Base-by-base conservation (phyloP, 2,329 filamentous ascomycete genomes). In the Stagonosporopsis tanaceti region DNA sequence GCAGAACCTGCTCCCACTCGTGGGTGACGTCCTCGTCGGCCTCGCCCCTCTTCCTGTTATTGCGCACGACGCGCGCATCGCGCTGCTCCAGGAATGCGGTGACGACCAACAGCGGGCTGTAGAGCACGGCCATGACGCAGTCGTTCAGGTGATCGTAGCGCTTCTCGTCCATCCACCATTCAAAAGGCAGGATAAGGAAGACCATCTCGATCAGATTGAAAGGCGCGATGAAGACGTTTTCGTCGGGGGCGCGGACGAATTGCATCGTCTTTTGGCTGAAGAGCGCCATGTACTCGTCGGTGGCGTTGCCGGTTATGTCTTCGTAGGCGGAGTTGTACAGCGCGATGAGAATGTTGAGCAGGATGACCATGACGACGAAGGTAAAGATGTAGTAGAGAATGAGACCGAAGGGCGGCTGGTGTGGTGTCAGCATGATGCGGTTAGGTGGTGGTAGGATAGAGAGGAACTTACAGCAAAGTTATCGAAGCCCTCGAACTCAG, bases 351-450 rank as follows among this genome's bases (percentile, higher is more conserved):
- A 99, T 92, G 76, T 99, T 99, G 65, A 99, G 86, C 25, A 98
- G 82, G 54, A 99, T 84, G 62, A 95, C 93, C 90, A 97, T 97
- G 70, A 99, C 91, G 37, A 98, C 89, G 71, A 99, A 99, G 17
- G 94, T 96, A 77, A 97, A 99, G 73, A 96, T 86, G 80, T 99
- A 99, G 81, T 99, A 99, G 9, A 99, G 88, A 30, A 97, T 91
- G 47, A 97, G 85, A 8, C 95, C 95, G 75, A 97, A 99, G 0
- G 95, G 95, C 12, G 91, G 93, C 22, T 76, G 25, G 25, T 15
- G 2, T 2, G 7, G 25, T 9, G 53, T 65, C 60, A 65, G 59
- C 44, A 17, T 44, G 15, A 28, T 17, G 37, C 20, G 24, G 20
- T 5, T 6, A 22, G 15, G 9, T 22, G 4, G 20, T 34, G 14